Conservation (phyloP, 805 yeast genomes). For the Nakazawaea siamensis region DNA sequence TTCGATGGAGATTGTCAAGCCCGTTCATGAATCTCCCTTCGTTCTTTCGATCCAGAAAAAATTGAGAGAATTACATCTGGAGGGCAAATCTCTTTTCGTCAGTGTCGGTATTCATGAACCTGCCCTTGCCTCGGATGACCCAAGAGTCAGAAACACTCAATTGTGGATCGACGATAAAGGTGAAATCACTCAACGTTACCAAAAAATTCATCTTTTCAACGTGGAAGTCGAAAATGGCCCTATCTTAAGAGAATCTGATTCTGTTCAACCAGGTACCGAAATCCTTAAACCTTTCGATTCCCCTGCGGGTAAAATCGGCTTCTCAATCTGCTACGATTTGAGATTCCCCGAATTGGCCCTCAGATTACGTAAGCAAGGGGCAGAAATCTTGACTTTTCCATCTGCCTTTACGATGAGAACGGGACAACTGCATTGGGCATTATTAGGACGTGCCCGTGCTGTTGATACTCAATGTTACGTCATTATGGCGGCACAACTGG, state of each 20-base stretch:
- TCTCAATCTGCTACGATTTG: constrained; percentile 78
- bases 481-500: constrained; percentile 84
- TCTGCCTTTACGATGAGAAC: constrained; percentile 91
- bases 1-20: constrained; percentile 49
- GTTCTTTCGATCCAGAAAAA: constrained; percentile 34
- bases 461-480: constrained; percentile 84
- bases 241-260: constrained; percentile 62
- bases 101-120: constrained; percentile 92
- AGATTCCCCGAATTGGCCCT: constrained; percentile 79
- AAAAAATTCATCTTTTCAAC: constrained; percentile 84
- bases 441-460: constrained; percentile 76
- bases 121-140: constrained; percentile 23
- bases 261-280: constrained; percentile 71
- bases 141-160: constrained; percentile 60
- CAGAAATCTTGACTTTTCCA: constrained; percentile 73
- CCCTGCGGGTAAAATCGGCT: constrained; percentile 58
- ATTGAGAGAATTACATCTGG: constrained; percentile 29
- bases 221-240: constrained; percentile 82
- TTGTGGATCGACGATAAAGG: constrained; percentile 67
- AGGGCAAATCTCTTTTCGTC: constrained; percentile 44
- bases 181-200: constrained; percentile 58
- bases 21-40: constrained; percentile 33
- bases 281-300: constrained; percentile 48
- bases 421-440: constrained; percentile 86
- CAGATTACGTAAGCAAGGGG: constrained; percentile 57